Base-by-base conservation (phyloP, 2,329 filamentous ascomycete species). In the Alternaria panax region DNA sequence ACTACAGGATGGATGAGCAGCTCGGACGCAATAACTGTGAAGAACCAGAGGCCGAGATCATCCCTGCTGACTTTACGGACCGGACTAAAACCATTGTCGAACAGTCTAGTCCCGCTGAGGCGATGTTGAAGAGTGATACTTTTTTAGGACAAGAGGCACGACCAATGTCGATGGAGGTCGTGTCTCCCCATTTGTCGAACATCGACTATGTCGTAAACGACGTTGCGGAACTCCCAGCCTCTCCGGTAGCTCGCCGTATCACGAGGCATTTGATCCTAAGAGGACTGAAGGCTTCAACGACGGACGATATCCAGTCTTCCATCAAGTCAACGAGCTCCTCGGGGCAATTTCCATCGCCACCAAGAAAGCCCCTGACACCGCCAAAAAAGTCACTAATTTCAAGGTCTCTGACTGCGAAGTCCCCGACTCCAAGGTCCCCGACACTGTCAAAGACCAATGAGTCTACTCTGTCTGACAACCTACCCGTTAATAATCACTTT, bases 51-150 rank as follows among this genome's bases (percentile, higher is more conserved):
- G 40, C 59, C 27, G 60, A 63, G 5, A 38, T 57, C 7, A 57
- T 78, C 9, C 74, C 74, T 3, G 74, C 75, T 28, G 78, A 80
- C 3, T 79, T 80, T 43, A 77, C 80, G 11, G 75, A 78, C 56
- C 76, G 73, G n/a, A 78, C 80, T 62, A 80, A 76, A 57, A 78
- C 75, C 6, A 78, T 81, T 59, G 68, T 81, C 11, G 80, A 82
- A 68, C 80, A 76, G 46, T 63, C 56, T 38, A 62, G 47, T 45
- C 64, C 56, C n/a, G 24, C 43, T 40, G 64, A 65, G 27, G 54
- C 53, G 24, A 43, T 46, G 41, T 34, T 54, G 25, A 65, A 58
- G 46, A 61, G 51, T 64, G 42, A 42, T 42, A 59, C 28, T 56
- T 38, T 54, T 50, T 42, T 43, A 43, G 27, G 36, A 32, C 27